Evolutionary conservation across 352 stramenopile species (phyloP).

Genomic region (Phytopythium sindhum): DNA sequence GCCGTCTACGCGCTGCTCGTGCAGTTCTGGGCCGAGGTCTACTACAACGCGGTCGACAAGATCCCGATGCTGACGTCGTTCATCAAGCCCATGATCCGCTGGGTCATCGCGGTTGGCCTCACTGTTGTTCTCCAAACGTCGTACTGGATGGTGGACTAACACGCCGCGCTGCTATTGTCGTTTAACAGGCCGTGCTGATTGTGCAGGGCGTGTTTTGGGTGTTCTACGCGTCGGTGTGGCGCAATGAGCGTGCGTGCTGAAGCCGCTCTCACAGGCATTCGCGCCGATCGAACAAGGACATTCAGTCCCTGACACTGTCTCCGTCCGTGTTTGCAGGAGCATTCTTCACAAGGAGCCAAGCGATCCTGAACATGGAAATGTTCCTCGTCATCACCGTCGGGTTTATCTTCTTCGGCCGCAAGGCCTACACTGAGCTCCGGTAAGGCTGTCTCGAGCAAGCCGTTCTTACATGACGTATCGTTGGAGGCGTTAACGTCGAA

Average conservation of each 20-base stretch:
- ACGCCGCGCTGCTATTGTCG: background rate
- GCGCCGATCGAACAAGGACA: background rate
- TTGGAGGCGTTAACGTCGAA: background rate
- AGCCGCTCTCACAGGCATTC: background rate
- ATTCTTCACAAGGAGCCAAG: constrained; percentile 77
- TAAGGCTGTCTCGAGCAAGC: constrained; percentile 10
- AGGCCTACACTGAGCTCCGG: constrained; percentile 81
- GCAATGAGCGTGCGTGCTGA: constrained; percentile 53
- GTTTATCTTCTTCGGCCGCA: constrained; percentile 75
- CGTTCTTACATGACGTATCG: background rate
- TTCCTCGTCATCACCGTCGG: constrained; percentile 70
- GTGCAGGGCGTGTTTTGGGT: constrained; percentile 72
- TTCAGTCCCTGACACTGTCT: background rate
- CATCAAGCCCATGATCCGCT: constrained; percentile 69
- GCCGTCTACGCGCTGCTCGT: constrained; percentile 78
- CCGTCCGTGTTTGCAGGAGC: constrained; percentile 28
- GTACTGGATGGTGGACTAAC: background rate
- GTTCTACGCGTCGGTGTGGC: constrained; percentile 74
- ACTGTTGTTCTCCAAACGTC: background rate
- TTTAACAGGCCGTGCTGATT: constrained; percentile 44
- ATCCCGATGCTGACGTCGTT: constrained; percentile 52
- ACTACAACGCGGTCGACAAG: constrained; percentile 85
- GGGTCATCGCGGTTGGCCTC: constrained; percentile 47
- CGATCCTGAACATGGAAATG: constrained; percentile 79
- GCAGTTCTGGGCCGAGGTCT: constrained; percentile 88